Base-by-base conservation (phyloP, 1,284 basidiomycete genomes). In the Irpex sp. region DNA sequence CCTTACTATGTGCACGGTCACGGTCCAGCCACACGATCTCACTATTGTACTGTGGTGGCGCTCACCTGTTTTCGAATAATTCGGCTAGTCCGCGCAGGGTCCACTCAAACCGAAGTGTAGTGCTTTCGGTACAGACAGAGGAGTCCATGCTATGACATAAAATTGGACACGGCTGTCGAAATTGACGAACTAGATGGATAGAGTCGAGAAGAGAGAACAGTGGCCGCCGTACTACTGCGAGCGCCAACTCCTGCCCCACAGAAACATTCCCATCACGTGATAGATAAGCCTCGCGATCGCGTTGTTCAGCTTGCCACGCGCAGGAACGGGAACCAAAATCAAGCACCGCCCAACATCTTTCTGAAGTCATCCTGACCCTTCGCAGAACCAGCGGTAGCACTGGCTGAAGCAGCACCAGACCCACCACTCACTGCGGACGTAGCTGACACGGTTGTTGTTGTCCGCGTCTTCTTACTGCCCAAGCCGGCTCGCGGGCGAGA, bases 301-400 rank as follows among this genome's bases (percentile, higher is more conserved):
- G 40, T 47, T n/a, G 11, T 47, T n/a, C 40, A 31, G 31, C 2
- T 44, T 44, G 40, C 15, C 40, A 47, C 40, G 40, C 31, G 31
- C 31, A 34, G 31, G 31, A 34, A 34, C 31, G 40, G n/a, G n/a
- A 15, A 13, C 15, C 40, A 11, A 47, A 47, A 47, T 59, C 36
- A 62, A 21, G n/a, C 69, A 47, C 76, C 72, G n/a, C 68, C 64
- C 61, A 93, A 72, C 88, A 93, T 89, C 73, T 87, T 92, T 64
- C 91, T 80, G 71, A 94, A 94, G 71, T 93, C 91, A 68, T 93
- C 87, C 73, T 93, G 91, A 2, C 84, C 85, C 73, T 87, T 83
- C 65, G 70, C 67, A 54, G 59, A 61, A 58, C 69, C 66, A 55
- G 9, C n/a, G 0, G 69, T 36, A 15, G 62, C 49, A n/a, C 69